phyloP scores from a whole-genome alignment of 2,329 filamentous ascomycete genomes.

The Tolypocladium sp. region DNA sequence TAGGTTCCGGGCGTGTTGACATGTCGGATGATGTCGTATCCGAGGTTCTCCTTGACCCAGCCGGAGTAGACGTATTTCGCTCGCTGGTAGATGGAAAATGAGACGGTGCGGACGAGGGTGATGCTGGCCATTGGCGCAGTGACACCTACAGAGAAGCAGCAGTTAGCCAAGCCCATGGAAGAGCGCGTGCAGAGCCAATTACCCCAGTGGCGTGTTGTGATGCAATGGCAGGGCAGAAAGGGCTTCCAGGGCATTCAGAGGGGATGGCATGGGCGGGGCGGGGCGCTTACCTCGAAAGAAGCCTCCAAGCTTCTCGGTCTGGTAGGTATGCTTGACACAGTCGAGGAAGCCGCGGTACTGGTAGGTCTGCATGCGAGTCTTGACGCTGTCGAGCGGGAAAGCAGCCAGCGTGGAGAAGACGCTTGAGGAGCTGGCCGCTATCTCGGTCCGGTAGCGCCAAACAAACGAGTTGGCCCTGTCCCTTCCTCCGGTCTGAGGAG shows the following conservation, averaged over 20 bases:
- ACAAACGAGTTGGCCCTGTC: slow-evolving; percentile 37
- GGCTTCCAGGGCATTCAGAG: background rate
- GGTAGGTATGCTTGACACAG: slow-evolving; percentile 69
- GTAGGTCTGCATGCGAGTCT: slow-evolving; percentile 85
- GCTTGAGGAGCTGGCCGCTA: slow-evolving; percentile 69
- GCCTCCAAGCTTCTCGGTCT: slow-evolving; percentile 59
- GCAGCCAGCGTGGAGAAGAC: slow-evolving; percentile 69
- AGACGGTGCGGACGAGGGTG: slow-evolving; percentile 67
- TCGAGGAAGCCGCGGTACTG: slow-evolving; percentile 66
- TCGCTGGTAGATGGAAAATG: slow-evolving; percentile 71
- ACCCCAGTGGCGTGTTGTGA: background rate
- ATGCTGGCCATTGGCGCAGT: slow-evolving; percentile 73
- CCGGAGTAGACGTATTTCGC: slow-evolving; percentile 65
- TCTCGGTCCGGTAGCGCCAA: slow-evolving; percentile 72
- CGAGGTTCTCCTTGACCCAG: slow-evolving; percentile 58
- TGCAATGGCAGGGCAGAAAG: background rate
- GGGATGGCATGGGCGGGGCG: background rate
- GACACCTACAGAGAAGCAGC: slow-evolving; percentile 44
- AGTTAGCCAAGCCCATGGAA: background rate
- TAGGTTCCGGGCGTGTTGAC: slow-evolving; percentile 62
- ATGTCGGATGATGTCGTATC: slow-evolving; percentile 61
- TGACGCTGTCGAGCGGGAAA: slow-evolving; percentile 84
- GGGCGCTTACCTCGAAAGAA: slow-evolving; percentile 67
- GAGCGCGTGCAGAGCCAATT: background rate
- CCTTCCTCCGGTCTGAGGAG: slow-evolving; percentile 12